Conservation (phyloP, 2,329 filamentous ascomycete species). For the Bipolaris oryzae region DNA sequence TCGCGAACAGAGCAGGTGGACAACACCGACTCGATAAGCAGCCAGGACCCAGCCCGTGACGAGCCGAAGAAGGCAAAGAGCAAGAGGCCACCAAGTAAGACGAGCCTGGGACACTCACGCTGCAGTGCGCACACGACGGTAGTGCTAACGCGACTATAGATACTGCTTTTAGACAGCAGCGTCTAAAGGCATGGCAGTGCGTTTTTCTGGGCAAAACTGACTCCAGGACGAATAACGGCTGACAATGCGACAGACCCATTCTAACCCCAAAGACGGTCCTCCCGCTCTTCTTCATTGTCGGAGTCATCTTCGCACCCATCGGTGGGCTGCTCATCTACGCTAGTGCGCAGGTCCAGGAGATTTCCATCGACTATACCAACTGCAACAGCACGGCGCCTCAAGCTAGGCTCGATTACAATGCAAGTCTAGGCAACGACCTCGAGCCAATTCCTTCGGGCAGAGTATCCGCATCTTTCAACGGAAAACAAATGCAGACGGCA, state of each 20-base stretch:
- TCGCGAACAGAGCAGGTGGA: conserved; percentile 54
- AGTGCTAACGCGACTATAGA: conserved; percentile 60
- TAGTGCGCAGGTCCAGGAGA: conserved; percentile 86
- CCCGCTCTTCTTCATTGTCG: conserved; percentile 88
- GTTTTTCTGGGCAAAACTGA: conserved; percentile 40
- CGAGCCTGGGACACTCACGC: conserved; percentile 37
- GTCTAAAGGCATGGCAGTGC: conserved; percentile 98
- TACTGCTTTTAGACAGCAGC: conserved; percentile 95
- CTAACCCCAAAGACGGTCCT: conserved; percentile 92
- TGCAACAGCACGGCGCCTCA: conserved; percentile 67
- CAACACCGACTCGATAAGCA: conserved; percentile 51
- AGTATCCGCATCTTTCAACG: conserved; percentile 75
- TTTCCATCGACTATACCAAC: conserved; percentile 86
- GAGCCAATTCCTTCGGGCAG: conserved; percentile 61
- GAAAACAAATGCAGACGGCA: conserved; percentile 43
- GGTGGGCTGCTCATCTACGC: conserved; percentile 86
- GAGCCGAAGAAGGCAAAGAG: conserved; percentile 75
- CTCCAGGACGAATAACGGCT: conserved; percentile 32
- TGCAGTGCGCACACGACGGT: conserved; percentile 9
- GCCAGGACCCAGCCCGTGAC: conserved; percentile 50
- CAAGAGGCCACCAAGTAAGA: conserved; percentile 84
- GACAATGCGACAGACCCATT: conserved; percentile 72
- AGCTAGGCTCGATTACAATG: conserved; percentile 24
- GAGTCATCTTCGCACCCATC: conserved; percentile 91
- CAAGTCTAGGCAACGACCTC: conserved; percentile 42